Base-by-base conservation (phyloP, 2,329 filamentous ascomycete species). In the Camillea tinctor region DNA sequence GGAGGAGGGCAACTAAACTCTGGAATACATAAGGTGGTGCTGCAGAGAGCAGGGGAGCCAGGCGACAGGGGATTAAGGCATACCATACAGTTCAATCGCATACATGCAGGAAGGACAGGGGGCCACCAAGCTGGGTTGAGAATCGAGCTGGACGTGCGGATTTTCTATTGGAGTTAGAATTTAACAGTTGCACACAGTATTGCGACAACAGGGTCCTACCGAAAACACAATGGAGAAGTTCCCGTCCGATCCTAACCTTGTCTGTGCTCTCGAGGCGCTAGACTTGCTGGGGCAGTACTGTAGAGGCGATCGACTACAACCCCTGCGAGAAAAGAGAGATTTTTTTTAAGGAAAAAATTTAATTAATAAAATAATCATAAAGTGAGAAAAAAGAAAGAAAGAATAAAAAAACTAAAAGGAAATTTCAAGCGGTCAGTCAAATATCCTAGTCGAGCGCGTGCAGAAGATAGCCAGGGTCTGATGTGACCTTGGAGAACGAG, bases 361-460 rank as follows among this genome's bases (percentile, higher is more conserved):
- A n/a, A n/a, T n/a, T n/a, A n/a, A n/a, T n/a, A n/a, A n/a, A n/a
- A n/a, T n/a, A n/a, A n/a, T n/a, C n/a, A 30, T 9, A 30, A 9
- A 30, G 13, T 7, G 13, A 30, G 26, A 30, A 30, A 30, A 30
- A 4, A 30, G 13, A 3, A 30, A 30, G 8, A 30, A 30, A 66
- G 68, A 65, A 62, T 58, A 40, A 60, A 58, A 48, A 19, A 61
- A 56, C 54, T 23, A 57, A 52, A 59, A 57, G 61, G 59, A 61
- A 68, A 66, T 54, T 59, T 63, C 62, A 70, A 59, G 70, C 70
- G 69, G 69, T 71, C 70, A 71, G 68, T 70, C 65, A 58, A 64
- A 64, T 60, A 62, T 59, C 64, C 61, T 59, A 64, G 63, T 57
- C 59, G 62, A 64, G 60, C 56, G 60, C 59, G 57, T 59, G 54